phyloP scores from a whole-genome alignment of 1,284 basidiomycete species.

The Pseudozyma flocculosa region DNA sequence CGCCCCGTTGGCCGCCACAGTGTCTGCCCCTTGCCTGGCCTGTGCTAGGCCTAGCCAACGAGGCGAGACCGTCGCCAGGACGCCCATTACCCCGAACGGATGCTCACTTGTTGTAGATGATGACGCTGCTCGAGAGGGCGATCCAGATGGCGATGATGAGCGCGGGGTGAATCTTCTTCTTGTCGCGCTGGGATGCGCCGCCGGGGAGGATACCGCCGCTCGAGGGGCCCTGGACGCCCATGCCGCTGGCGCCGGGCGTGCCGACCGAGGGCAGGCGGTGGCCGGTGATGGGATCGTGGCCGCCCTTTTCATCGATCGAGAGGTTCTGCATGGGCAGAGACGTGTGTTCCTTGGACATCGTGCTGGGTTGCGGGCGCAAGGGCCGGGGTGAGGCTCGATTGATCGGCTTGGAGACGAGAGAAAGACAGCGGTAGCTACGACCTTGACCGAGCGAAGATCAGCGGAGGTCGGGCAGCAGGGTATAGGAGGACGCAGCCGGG shows the following conservation, averaged over 20 bases:
- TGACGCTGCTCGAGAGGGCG: slow-evolving; percentile 80
- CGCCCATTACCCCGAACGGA: no score
- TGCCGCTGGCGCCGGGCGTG: slow-evolving; percentile 36
- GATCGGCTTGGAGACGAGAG: no score
- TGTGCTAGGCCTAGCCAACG: no score
- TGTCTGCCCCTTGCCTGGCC: no score
- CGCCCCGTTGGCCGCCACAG: no score
- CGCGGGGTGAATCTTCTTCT: slow-evolving; percentile 60
- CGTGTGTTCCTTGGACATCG: slow-evolving; percentile 50
- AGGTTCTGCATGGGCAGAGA: slow-evolving; percentile 48
- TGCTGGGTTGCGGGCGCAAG: no score
- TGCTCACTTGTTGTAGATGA: slow-evolving; percentile 78
- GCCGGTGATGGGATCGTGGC: slow-evolving; percentile 50
- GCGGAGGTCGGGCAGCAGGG: no score
- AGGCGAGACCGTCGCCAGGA: no score
- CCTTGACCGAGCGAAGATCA: no score
- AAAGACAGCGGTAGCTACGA: no score
- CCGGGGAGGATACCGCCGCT: slow-evolving; percentile 39
- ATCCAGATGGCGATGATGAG: slow-evolving; percentile 87
- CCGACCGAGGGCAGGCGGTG: slow-evolving; percentile 42
- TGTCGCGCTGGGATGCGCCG: slow-evolving; percentile 30
- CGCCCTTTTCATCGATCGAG: slow-evolving; percentile 46
- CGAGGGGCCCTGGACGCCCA: slow-evolving; percentile 25
- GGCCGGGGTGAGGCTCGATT: no score
- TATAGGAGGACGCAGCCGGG: no score